These are phyloP conservation scores for Apium graveolens DNA, from an alignment of 129 eudicot genomes.

Conservation along the genomic window DNA sequence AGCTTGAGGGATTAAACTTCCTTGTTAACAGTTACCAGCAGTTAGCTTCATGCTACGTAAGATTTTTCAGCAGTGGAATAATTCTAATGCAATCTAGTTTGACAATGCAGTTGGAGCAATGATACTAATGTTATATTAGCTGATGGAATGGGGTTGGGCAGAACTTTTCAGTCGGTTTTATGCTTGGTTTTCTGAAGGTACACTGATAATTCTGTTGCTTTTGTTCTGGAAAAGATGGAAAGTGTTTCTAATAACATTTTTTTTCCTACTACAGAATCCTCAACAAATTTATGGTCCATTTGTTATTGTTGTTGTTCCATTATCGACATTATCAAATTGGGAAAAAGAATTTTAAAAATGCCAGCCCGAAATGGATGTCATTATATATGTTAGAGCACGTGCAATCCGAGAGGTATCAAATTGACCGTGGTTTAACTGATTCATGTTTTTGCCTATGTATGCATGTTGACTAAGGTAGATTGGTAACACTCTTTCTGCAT, in stretches of 20 bases:
- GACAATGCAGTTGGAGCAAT: conserved; percentile 88
- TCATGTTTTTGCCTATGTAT: background rate
- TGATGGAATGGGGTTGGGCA: conserved; percentile 99
- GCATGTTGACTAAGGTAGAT: too few relatives aligned
- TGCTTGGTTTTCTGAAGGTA: conserved; percentile 98
- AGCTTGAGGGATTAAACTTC: conserved; percentile 97
- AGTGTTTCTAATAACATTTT: background rate
- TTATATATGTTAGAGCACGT: conserved; percentile 94
- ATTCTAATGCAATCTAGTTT: conserved; percentile 32
- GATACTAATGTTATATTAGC: conserved; percentile 97
- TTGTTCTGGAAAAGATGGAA: conserved; percentile 6
- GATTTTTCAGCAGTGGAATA: background rate
- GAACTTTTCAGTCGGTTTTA: conserved; percentile 95
- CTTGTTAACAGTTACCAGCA: conserved; percentile 84
- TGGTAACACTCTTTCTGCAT: too few relatives aligned
- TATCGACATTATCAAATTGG: conserved; percentile 97
- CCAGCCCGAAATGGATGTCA: conserved; percentile 91
- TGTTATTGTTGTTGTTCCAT: conserved; percentile 98
- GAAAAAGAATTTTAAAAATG: conserved; percentile 95
- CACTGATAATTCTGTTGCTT: background rate
- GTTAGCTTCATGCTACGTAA: background rate
- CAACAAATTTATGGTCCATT: conserved; percentile 97
- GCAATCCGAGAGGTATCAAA: conserved; percentile 86
- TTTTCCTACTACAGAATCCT: conserved; percentile 51
- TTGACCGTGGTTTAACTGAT: background rate